Percentiles rank a stretch among this genome's conserved stretches.
These are phyloP conservation scores for Coemansia interrupta DNA, from an alignment of 192 early-diverging fungal genomes.

Conservation along the genomic window DNA sequence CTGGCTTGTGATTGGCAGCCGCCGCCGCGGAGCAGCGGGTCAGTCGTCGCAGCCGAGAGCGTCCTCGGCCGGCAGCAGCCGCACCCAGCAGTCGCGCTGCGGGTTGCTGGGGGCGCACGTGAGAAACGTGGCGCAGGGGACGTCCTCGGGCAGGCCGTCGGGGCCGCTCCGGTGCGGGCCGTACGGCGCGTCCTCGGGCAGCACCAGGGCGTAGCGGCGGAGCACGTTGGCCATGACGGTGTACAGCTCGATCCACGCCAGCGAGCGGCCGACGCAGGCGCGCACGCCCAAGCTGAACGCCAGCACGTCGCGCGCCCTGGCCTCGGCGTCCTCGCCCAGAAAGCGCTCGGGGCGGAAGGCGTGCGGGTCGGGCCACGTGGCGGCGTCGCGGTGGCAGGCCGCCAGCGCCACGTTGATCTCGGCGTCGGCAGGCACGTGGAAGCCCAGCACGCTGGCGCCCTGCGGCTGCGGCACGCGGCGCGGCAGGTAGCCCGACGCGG, in stretches of 20 bases:
- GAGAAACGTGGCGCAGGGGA: slow-evolving; percentile 18
- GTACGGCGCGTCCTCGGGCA: slow-evolving; percentile 20
- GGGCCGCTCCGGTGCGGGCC: slow-evolving; percentile 8
- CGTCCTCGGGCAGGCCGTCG: slow-evolving; percentile 3
- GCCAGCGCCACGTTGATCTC: slow-evolving; percentile 26
- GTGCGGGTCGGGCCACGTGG: slow-evolving; percentile 17
- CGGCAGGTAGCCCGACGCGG: slow-evolving; percentile 24
- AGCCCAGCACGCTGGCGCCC: slow-evolving; percentile 11
- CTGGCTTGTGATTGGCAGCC: too few relatives aligned
- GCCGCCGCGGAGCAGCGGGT: too few relatives aligned
- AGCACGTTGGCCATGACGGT: slow-evolving; percentile 43
- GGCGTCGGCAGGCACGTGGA: slow-evolving; percentile 16
- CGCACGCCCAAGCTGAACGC: slow-evolving; percentile 40
- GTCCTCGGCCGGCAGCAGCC: neutral
- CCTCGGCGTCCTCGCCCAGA: slow-evolving; percentile 20
- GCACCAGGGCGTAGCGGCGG: slow-evolving; percentile 25
- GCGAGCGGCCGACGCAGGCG: slow-evolving; percentile 36
- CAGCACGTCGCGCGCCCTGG: slow-evolving; percentile 13
- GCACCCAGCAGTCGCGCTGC: slow-evolving; percentile 17
- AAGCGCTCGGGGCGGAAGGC: slow-evolving; percentile 37
- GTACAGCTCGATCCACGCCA: slow-evolving; percentile 41
- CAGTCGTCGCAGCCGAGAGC: neutral
- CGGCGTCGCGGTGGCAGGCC: slow-evolving; percentile 27
- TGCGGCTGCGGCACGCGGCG: slow-evolving; percentile 19
- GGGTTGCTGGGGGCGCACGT: slow-evolving; percentile 28